These are phyloP conservation scores for Rubia peregrina DNA, from an alignment of 305 asterid genomes.

Conservation along the genomic window DNA sequence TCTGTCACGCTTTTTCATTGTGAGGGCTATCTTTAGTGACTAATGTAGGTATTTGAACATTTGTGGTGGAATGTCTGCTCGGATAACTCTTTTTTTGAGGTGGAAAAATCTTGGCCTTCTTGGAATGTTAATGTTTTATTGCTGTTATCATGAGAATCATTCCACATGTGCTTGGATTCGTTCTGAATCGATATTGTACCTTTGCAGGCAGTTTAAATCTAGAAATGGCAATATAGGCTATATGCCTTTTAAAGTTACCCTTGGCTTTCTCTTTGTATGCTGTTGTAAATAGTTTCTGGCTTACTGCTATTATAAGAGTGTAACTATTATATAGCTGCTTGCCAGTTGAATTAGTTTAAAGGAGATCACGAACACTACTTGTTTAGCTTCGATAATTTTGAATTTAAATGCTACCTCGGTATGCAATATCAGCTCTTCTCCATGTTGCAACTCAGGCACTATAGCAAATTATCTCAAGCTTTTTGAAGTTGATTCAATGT, in stretches of 20 bases:
- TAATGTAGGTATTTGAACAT: neutral
- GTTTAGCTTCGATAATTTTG: neutral
- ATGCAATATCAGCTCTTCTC: neutral
- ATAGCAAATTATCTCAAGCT: conserved; percentile 81
- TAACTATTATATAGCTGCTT: neutral
- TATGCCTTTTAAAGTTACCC: neutral
- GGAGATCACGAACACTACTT: neutral
- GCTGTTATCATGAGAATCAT: neutral
- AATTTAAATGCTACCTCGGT: neutral
- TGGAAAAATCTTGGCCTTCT: neutral
- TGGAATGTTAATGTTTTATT: neutral
- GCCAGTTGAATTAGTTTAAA: neutral
- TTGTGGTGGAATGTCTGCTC: neutral
- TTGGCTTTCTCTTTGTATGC: neutral
- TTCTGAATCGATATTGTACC: neutral
- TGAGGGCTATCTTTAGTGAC: neutral
- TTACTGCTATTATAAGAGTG: neutral
- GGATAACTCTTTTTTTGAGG: neutral
- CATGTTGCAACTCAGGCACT: conserved; percentile 51
- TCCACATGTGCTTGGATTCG: neutral
- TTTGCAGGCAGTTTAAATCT: neutral
- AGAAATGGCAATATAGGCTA: neutral
- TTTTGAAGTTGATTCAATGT: conserved; percentile 82
- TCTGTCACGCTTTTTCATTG: neutral
- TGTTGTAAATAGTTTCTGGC: neutral